A percentile compares a stretch with the other conserved stretches of the same genome.
Evolutionary conservation across 108 stramenopile genomes (phyloP).

Genomic region (Pseudonitzschia multiseries): DNA sequence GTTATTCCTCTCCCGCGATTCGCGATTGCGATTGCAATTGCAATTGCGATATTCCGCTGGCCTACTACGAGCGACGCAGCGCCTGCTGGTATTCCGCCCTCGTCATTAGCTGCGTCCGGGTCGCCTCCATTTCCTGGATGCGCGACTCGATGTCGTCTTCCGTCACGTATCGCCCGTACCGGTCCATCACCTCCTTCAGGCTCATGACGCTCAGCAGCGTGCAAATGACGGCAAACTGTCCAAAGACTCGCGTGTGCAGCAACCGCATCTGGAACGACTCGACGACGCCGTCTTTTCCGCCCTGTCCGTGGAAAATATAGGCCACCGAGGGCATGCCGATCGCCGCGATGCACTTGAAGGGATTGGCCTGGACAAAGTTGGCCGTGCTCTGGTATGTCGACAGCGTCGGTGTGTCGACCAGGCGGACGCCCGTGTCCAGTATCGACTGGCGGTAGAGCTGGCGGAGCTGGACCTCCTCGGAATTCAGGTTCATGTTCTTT

Average conservation of each 20-base stretch:
- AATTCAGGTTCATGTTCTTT: slow-evolving; percentile 33
- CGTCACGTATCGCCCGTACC: slow-evolving; percentile 69
- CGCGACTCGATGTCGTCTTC: slow-evolving; percentile 63
- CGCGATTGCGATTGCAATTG: too few relatives aligned
- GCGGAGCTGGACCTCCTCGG: slow-evolving; percentile 30
- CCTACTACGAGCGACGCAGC: neutral
- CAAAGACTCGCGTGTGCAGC: slow-evolving; percentile 87
- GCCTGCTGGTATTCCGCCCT: slow-evolving; percentile 40
- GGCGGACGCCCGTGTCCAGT: slow-evolving; percentile 59
- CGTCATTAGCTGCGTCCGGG: slow-evolving; percentile 49
- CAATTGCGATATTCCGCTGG: too few relatives aligned
- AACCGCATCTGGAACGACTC: slow-evolving; percentile 63
- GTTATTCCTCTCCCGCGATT: too few relatives aligned
- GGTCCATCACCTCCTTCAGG: slow-evolving; percentile 83
- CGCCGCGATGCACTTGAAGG: slow-evolving; percentile 68
- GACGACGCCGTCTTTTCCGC: slow-evolving; percentile 54
- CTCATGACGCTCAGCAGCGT: slow-evolving; percentile 78
- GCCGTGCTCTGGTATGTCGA: slow-evolving; percentile 57
- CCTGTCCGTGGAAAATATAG: slow-evolving; percentile 68
- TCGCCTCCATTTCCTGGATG: slow-evolving; percentile 67
- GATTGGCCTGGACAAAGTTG: slow-evolving; percentile 78
- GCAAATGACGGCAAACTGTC: slow-evolving; percentile 77
- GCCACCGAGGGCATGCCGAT: slow-evolving; percentile 68
- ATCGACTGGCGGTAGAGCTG: slow-evolving; percentile 58
- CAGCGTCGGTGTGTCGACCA: slow-evolving; percentile 62